Evolutionary conservation across 768 basidiomycete species (phyloP).

Genomic region (Basidioascus undulatus): DNA sequence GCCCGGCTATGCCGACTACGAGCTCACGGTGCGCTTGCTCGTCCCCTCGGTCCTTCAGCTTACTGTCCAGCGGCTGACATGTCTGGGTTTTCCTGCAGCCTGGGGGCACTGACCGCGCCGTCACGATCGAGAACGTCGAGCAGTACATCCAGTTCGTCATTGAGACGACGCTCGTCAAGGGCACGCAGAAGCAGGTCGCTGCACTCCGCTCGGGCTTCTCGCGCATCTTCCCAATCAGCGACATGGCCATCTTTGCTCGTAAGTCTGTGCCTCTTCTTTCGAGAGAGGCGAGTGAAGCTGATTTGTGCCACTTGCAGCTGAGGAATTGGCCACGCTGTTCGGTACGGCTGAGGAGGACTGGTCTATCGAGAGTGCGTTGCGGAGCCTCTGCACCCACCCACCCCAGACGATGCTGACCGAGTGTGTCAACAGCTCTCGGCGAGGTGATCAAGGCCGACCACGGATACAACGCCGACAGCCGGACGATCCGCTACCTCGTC

Average conservation of each 20-base stretch:
- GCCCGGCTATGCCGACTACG: slow-evolving; percentile 71
- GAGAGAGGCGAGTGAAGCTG: background rate
- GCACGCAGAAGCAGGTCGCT: slow-evolving; percentile 50
- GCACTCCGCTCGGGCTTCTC: slow-evolving; percentile 89
- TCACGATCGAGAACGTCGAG: slow-evolving; percentile 67
- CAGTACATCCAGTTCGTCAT: slow-evolving; percentile 74
- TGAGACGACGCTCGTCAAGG: slow-evolving; percentile 65
- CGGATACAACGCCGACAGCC: slow-evolving; percentile 86
- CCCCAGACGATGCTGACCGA: background rate
- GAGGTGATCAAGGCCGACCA: slow-evolving; percentile 93
- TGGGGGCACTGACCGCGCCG: slow-evolving; percentile 49
- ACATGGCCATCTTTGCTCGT: too few relatives aligned
- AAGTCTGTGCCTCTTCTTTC: background rate
- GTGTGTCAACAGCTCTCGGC: slow-evolving; percentile 36
- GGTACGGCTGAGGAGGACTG: slow-evolving; percentile 97
- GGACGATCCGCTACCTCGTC: slow-evolving; percentile 64
- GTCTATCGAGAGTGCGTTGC: slow-evolving; percentile 56
- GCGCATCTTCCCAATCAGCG: too few relatives aligned
- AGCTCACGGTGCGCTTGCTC: slow-evolving; percentile 40
- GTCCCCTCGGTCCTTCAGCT: slow-evolving; percentile 1
- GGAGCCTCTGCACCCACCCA: background rate
- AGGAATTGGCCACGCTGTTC: slow-evolving; percentile 87
- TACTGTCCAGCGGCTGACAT: background rate
- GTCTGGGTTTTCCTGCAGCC: slow-evolving; percentile 24
- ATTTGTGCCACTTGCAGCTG: slow-evolving; percentile 43